Evolutionary conservation across 2,329 filamentous ascomycete genomes (phyloP).

Genomic region (Acarospora socialis): DNA sequence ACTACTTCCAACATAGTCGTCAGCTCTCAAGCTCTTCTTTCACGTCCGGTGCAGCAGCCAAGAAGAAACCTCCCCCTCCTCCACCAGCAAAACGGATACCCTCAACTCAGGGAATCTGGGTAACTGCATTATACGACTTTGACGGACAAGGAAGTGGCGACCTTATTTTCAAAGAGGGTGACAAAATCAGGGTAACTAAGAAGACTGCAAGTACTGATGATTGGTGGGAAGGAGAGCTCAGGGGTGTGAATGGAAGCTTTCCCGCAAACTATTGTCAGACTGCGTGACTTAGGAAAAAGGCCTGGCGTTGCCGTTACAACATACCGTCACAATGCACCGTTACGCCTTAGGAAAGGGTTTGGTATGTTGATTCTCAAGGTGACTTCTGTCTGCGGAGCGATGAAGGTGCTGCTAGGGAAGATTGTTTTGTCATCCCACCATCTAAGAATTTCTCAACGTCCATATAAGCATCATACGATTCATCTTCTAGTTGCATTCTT

Average conservation of each 20-base stretch:
- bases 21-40: slow-evolving; percentile 18
- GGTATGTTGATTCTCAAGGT: too few species aligned
- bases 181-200: slow-evolving; percentile 61
- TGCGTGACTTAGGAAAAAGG: too few species aligned
- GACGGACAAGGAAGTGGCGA: slow-evolving; percentile 55
- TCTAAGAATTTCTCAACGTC: too few species aligned
- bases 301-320: too few species aligned
- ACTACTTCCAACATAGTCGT: slow-evolving; percentile 27
- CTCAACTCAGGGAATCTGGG: slow-evolving; percentile 38
- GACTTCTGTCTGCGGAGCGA: too few species aligned
- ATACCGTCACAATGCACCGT: too few species aligned
- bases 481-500: too few species aligned
- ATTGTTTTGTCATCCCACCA: too few species aligned
- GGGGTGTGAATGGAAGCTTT: slow-evolving; percentile 55
- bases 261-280: slow-evolving; percentile 63
- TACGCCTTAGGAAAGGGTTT: too few species aligned
- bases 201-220: slow-evolving; percentile 69
- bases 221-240: slow-evolving; percentile 78
- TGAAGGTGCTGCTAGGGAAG: too few species aligned
- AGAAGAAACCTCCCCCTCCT: slow-evolving; percentile 66
- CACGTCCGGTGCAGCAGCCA: slow-evolving; percentile 30
- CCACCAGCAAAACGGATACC: slow-evolving; percentile 47
- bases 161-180: slow-evolving; percentile 60
- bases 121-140: slow-evolving; percentile 64
- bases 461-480: too few species aligned